Evolutionary conservation across 1,284 basidiomycete genomes (phyloP), one percentile per base, ranked within the genome.

Genomic region (Ustilago vetiveriae): DNA sequence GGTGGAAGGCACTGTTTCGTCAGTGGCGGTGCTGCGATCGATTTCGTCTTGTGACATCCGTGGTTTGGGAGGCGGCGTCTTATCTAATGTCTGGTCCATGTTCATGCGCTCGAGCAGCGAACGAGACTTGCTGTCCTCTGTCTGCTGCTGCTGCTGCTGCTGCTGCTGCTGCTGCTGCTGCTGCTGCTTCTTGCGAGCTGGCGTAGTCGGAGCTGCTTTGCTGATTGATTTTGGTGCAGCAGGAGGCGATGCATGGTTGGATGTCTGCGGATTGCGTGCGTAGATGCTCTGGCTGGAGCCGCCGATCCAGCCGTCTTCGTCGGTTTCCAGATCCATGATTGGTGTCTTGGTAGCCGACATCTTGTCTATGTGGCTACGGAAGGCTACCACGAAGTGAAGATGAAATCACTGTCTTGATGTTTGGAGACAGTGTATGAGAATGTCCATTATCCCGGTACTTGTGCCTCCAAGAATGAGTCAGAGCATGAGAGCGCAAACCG

Each of bases 271-370:
- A 27, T 60, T 56, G 35, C 38, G 48, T 27, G 72, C 72, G 45
- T 75, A 67, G 40, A 72, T 73, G 67, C 73, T 75, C 49, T 69
- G 52, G 26, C 53, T 65, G 6, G 69, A 50, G 19, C 72, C 72
- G 10, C 67, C 58, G 30, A 69, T 69, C 64, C 68, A 72, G 45
- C 64, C 69, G 14, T 69, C 69, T 21, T 62, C 42, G 35, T 66
- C 69, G 17, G 54, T 51, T 30, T 69, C 59, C 6, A 69, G 53
- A 36, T 69, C 51, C 23, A 58, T 55, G 55, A 63, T 41, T 35
- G 54, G 47, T 1, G 51, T 58, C 10, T 59, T 59, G 19, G 41
- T 33, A 17, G 51, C 37, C 9, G 60, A 45, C 60, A 54, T 57
- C n/a, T 0, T 33, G 37, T 23, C 7, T 30, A 44, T 37, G 19